phyloP scores from a whole-genome alignment of 371 early-diverging fungal genomes.

The Syncephalastrum sp. region DNA sequence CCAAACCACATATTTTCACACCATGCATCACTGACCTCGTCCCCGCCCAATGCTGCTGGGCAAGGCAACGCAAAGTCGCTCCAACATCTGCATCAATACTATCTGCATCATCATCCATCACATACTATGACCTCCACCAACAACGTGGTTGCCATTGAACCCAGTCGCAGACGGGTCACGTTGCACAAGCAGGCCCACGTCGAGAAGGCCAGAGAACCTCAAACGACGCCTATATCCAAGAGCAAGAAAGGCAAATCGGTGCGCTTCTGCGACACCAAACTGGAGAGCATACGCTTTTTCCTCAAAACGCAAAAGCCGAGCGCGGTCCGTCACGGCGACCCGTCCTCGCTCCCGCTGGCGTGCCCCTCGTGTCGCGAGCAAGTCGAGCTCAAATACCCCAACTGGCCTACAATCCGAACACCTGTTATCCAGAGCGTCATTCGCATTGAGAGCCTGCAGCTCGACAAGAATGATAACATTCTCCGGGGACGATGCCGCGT shows the following conservation, averaged over 20 bases:
- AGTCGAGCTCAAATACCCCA: conserved; percentile 17
- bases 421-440: conserved; percentile 20
- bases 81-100: conserved; percentile 5
- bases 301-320: conserved; percentile 56
- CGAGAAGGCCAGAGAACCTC: not conserved
- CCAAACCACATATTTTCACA: conserved; percentile 7
- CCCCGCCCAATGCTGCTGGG: too few relatives aligned
- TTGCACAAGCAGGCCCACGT: not conserved
- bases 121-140: not conserved
- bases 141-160: conserved; percentile 1
- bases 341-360: conserved; percentile 10
- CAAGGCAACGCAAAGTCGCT: too few relatives aligned
- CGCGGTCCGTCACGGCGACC: conserved; percentile 44
- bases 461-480: conserved; percentile 37
- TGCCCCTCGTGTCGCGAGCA: too few relatives aligned
- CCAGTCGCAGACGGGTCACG: conserved; percentile 8
- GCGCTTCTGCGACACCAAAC: conserved; percentile 36
- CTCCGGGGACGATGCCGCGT: conserved; percentile 64
- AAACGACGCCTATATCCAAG: not conserved
- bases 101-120: conserved; percentile 2
- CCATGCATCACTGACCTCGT: conserved; percentile 4
- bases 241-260: conserved; percentile 31
- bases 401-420: conserved; percentile 30
- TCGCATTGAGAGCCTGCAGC: conserved; percentile 28
- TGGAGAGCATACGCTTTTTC: conserved; percentile 61